phyloP scores from a whole-genome alignment of 2,329 filamentous ascomycete genomes.

The Chaetomiaceae sp. region DNA sequence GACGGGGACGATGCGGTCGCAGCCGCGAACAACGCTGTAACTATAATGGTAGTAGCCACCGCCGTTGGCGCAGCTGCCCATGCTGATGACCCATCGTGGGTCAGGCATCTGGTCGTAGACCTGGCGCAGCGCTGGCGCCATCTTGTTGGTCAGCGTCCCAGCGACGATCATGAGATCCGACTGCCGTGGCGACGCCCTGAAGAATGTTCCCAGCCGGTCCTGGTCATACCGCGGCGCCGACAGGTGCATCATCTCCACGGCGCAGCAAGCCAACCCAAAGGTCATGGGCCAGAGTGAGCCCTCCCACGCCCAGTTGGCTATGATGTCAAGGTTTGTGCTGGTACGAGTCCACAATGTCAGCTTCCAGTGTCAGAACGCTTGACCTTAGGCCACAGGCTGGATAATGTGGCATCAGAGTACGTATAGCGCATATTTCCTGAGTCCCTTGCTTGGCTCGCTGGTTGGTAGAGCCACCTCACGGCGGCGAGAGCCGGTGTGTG shows the following conservation, averaged over 20 bases:
- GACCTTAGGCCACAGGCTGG: no score
- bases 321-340: conserved; percentile 66
- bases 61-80: conserved; percentile 42
- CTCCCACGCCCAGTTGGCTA: conserved; percentile 81
- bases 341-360: no score
- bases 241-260: conserved; percentile 89
- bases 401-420: no score
- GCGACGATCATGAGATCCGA: conserved; percentile 93
- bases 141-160: conserved; percentile 91
- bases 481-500: no score
- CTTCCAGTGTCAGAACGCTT: no score
- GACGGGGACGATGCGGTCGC: conserved; percentile 62
- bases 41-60: conserved; percentile 72
- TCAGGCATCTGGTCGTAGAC: conserved; percentile 97
- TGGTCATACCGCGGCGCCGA: conserved; percentile 87
- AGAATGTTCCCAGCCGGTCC: conserved; percentile 83
- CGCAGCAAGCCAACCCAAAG: conserved; percentile 84
- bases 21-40: conserved; percentile 61
- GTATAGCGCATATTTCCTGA: no score
- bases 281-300: conserved; percentile 88
- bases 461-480: no score
- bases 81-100: conserved; percentile 65
- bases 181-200: conserved; percentile 81
- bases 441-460: no score
- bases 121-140: conserved; percentile 84